Conservation (phyloP, 208 protist species). For the Acanthamoeba triangularis region DNA sequence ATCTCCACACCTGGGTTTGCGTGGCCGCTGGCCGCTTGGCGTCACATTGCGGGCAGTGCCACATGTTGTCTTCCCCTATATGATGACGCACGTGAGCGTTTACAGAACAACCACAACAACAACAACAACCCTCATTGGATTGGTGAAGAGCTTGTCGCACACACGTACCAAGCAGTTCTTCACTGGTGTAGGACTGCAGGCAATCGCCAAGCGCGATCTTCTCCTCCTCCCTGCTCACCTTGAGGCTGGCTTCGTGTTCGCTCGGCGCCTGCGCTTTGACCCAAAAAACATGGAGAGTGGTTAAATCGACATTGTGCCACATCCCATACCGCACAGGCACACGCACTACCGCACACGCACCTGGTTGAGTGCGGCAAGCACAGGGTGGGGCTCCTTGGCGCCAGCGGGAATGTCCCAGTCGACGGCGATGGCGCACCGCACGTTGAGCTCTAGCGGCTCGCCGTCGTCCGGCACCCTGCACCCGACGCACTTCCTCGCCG, state of each 20-base stretch:
- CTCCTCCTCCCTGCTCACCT: constrained; percentile 61
- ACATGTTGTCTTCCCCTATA: constrained; percentile 54
- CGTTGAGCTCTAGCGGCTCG: constrained; percentile 43
- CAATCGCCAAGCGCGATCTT: constrained; percentile 35
- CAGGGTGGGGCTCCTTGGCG: not conserved
- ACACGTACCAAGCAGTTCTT: not conserved
- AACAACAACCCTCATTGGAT: not conserved
- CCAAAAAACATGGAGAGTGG: too few relatives aligned
- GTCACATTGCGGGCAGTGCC: constrained; percentile 35
- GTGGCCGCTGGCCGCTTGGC: not conserved
- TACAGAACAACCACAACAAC: too few relatives aligned
- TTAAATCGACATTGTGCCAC: not conserved
- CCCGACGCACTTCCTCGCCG: not conserved
- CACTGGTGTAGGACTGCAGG: not conserved
- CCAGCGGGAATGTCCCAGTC: not conserved
- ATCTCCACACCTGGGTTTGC: not conserved
- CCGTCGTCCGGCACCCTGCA: not conserved
- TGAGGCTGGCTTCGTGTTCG: not conserved
- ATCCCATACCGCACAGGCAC: too few relatives aligned
- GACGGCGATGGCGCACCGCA: constrained; percentile 20
- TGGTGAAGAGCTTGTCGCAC: not conserved
- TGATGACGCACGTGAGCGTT: too few relatives aligned
- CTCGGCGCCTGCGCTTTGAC: not conserved
- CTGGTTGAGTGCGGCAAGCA: not conserved
- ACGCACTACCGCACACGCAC: not conserved